These are phyloP conservation scores for Leishmania martiniquensis DNA, from an alignment of 208 protist genomes.

Conservation along the genomic window DNA sequence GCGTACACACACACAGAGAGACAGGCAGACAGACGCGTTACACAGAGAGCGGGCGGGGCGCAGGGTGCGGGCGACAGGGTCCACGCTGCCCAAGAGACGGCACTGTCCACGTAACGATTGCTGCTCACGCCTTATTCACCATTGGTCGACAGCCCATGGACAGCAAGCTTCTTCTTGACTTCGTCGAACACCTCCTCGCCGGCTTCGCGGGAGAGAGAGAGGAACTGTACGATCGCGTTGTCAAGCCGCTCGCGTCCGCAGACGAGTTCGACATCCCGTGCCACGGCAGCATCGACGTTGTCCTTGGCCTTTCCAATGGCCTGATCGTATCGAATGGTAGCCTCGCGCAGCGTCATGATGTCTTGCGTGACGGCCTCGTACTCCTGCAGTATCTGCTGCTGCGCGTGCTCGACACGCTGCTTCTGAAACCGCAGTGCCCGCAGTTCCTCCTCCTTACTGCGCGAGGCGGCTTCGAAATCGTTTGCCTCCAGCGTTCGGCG, in stretches of 20 bases:
- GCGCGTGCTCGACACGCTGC: conserved; percentile 31
- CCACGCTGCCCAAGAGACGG: not conserved
- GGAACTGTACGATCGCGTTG: conserved; percentile 36
- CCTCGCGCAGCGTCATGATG: conserved; percentile 50
- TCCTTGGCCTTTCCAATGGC: conserved; percentile 52
- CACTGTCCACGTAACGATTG: not conserved
- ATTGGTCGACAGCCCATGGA: conserved; percentile 32
- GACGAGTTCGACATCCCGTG: conserved; percentile 58
- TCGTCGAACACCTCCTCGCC: conserved; percentile 51
- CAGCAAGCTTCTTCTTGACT: conserved; percentile 35
- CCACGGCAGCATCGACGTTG: conserved; percentile 36
- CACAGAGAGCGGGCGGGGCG: not conserved
- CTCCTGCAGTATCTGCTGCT: conserved; percentile 52
- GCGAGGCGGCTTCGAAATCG: conserved; percentile 57
- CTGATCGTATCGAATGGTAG: conserved; percentile 67
- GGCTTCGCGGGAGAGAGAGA: conserved; percentile 42
- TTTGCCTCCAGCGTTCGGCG: conserved; percentile 65
- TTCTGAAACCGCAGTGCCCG: conserved; percentile 34
- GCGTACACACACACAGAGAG: not conserved
- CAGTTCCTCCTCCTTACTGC: conserved; percentile 56
- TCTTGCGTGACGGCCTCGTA: conserved; percentile 41
- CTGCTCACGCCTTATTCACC: not conserved
- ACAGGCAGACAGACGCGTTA: not conserved
- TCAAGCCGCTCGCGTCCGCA: conserved; percentile 50
- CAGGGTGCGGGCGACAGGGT: no score